Base-by-base conservation (phyloP, 2,329 filamentous ascomycete genomes). In the Aureobasidium sp. region DNA sequence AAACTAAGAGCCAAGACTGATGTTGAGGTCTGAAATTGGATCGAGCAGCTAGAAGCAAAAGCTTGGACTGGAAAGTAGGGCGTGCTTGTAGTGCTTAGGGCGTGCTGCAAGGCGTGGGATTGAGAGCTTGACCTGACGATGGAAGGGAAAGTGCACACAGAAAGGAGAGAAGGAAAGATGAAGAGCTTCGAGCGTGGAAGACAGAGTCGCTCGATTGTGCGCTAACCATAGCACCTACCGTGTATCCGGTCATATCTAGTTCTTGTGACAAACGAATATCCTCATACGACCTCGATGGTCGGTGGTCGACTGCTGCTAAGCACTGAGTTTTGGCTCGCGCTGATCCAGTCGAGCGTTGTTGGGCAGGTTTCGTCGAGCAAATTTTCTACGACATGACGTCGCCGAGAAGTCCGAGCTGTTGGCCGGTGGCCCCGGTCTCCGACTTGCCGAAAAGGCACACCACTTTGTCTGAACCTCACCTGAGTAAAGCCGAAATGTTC, bases 41-140 rank as follows among this genome's bases (percentile, higher is more conserved):
- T 41, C 32, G 25, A 32, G 57, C 57, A 41, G 34, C 32, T 47
- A 39, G 36, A 36, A 50, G 57, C 27, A 36, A 27, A 49, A 50
- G 45, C 57, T 58, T 39, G 41, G 41, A 48, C 53, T 57, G 39
- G 29, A 25, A 34, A 57, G 42, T 59, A 59, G 54, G 44, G 54
- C 54, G 54, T 59, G 54, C 44, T 47, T 57, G 53, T 57, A 57
- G 53, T 45, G 41, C 41, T 37, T 59, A 59, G 54, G 54, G 57
- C 57, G 57, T 42, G 42, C 42, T 58, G 54, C 13, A 47, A 21
- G 54, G 54, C 42, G 42, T 29, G 25, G 42, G 42, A 21, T 8
- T 7, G 21, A 3, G 16, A 36, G 45, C 15, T 55, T 27, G 27
- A 55, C 13, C 13, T 47, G 41, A 44, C 41, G 39, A 45, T 11